Evolutionary conservation across 2,329 filamentous ascomycete species (phyloP), one percentile per base, ranked within the genome.

Genomic region (Claviceps sp.): DNA sequence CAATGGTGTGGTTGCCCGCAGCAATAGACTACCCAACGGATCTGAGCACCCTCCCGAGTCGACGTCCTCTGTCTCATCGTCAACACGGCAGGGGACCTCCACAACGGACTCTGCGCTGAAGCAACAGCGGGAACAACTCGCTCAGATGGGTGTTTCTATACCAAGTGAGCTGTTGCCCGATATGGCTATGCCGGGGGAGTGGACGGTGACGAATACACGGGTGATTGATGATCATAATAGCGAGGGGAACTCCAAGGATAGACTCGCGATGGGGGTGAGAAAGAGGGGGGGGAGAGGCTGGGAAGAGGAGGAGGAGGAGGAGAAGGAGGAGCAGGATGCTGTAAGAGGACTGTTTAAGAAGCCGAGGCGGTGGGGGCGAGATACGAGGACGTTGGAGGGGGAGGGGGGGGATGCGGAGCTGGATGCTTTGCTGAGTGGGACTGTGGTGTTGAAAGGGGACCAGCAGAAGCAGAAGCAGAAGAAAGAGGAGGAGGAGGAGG

Each of bases 181-280:
- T 54, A 82, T 96, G 79, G 89, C 90, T 5, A 82, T 96, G 72
- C 83, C 85, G 4, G 88, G 93, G 36, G 86, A 95, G 50, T 98
- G 91, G 91, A 81, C 88, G 0, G 78, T 83, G 11, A 82, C 79
- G 53, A 80, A 78, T 5, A 78, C 87, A 42, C 75, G 80, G 45
- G 74, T 80, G 4, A 67, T 83, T 22, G 68, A 74, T 17, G 68
- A 74, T 14, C 71, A 74, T 14, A 64, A 23, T 20, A 45, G 37
- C 14, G 13, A 11, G 14, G 16, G 2, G 20, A 23, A 26, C 8
- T 5, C 36, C 57, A 59, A 22, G 69, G 74, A 20, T 69, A 70
- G 5, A 66, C 67, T 45, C 66, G 70, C 26, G 67, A 71, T 72
- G 29, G 82, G 81, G 1, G 73, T 83, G 17, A 70, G 77, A 45